Base-by-base conservation (phyloP, 176 grass and related monocot genomes). In the Hsuehochloa calcarea region DNA sequence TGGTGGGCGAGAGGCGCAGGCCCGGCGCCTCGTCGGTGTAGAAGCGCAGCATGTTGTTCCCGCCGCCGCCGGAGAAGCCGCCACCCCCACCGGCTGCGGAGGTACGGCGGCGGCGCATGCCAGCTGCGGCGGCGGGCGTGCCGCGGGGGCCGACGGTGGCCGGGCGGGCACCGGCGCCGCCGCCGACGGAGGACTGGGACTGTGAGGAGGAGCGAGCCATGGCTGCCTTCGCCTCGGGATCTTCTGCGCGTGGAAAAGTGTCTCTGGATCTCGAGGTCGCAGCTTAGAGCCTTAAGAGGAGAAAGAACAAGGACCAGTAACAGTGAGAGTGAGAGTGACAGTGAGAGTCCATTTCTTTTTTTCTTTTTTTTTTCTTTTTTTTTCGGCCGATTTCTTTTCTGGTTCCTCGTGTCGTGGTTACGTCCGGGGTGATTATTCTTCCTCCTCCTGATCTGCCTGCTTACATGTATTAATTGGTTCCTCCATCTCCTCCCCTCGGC, bases 41-140 rank as follows among this genome's bases (percentile, higher is more conserved):
- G 90, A 95, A 95, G 52, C 91, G 86, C 20, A 95, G 90, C 93
- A 95, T 95, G 90, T 93, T 95, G 90, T 77, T 95, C 13, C 86
- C 88, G 2, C 80, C 88, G 35, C 46, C 74, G 46, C 84, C 86
- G 12, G 75, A 89, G 88, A 88, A 89, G 40, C 65, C 87, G 1
- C 85, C 89, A 20, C 65, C 86, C 25, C 79, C 70, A 25, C 75
- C 56, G 3, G 26, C 46, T 0, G 51, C 11, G 29, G 82, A 68
- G 45, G 85, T 27, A 13, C 87, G 84, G 80, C 89, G 83, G 67
- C 87, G 86, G 26, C 86, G 85, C 91, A 91, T 89, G 79, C 91
- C 94, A 0, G 94, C 94, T 6, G 91, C 84, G 3, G 94, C 91
- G 0, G 94, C 94, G 3, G 94, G 73, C 31, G 91, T 91, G 65